phyloP scores from a whole-genome alignment of 2,329 filamentous ascomycete species.

The Phyllosticta citriasiana region DNA sequence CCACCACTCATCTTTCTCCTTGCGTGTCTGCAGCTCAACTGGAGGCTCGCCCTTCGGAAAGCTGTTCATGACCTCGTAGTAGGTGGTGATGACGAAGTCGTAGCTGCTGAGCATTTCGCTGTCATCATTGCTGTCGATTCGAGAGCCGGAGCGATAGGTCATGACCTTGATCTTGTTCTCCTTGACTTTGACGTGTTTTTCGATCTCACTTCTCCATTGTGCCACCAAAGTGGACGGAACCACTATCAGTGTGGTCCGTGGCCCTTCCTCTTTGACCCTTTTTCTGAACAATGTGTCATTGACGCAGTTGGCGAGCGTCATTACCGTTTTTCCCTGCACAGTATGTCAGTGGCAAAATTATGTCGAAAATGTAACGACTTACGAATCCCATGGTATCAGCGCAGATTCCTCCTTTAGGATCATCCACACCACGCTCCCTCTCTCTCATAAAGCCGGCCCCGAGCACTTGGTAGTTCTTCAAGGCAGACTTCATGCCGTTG shows the following conservation, averaged over 20 bases:
- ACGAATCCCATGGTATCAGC: constrained; percentile 31
- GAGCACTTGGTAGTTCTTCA: constrained; percentile 43
- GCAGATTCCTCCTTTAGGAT: constrained; percentile 33
- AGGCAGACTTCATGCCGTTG: constrained; percentile 36
- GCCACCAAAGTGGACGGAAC: constrained; percentile 28
- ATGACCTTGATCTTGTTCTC: constrained; percentile 15
- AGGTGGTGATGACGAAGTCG: constrained; percentile 34
- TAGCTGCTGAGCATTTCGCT: constrained; percentile 13
- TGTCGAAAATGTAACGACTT: not conserved
- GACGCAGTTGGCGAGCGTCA: constrained; percentile 31
- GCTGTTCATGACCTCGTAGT: constrained; percentile 30
- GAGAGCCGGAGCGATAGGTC: constrained; percentile 18
- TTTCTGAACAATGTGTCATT: constrained; percentile 22
- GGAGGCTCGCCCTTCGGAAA: constrained; percentile 34
- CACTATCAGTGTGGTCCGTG: constrained; percentile 33
- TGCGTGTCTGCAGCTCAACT: constrained; percentile 24
- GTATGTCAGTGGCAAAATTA: not conserved
- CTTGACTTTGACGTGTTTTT: constrained; percentile 17
- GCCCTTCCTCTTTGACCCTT: constrained; percentile 1
- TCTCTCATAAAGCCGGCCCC: constrained; percentile 45
- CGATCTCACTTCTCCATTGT: constrained; percentile 32
- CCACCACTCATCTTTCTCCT: constrained; percentile 33
- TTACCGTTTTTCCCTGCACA: constrained; percentile 13
- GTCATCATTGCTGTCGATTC: constrained; percentile 16
- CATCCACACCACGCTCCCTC: constrained; percentile 32